Base-by-base conservation (phyloP, 2,329 filamentous ascomycete species). In the Colletotrichum melonis region DNA sequence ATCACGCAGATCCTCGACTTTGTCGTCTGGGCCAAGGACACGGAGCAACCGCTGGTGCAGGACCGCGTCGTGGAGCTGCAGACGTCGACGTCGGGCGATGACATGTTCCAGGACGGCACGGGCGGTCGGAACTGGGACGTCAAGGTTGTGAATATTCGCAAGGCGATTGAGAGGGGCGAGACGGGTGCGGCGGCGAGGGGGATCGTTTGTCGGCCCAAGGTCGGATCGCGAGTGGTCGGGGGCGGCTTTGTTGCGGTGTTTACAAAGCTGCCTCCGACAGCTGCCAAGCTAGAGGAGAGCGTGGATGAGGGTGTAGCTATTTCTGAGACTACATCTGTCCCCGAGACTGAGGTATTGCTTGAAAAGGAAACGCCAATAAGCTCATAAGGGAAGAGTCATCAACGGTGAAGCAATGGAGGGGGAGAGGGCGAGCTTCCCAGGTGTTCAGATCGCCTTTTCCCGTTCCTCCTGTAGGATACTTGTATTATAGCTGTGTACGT, bases 1-100 rank as follows among this genome's bases (percentile, higher is more conserved):
- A 91, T 97, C 72, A 95, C 93, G 11, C 94, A 96, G 80, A 92
- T 96, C 68, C 90, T 88, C 54, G 88, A 91, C 5, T 93, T 92
- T 72, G 84, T 92, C 32, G 82, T 88, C 19, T 80, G 84, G 52
- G 88, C 91, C 38, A 87, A 87, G 70, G 82, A 87, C 32, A 83
- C 89, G 14, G 82, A 81, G 2, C 83, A 94, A 66, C 89, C 90
- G 19, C 67, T 88, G 26, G 80, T 86, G 30, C 81, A 91, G 9
- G 91, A 93, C 52, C 87, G 85, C 57, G 89, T 91, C 0, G 78
- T 93, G 19, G 92, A 93, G 80, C 82, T 93, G 75, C 85, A 86
- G 7, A 78, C 81, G 9, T 80, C 82, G 4, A 84, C 82, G 1
- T 73, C 68, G 3, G 80, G 78, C 6, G 78, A 78, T 0, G 83